Evolutionary conservation across 768 basidiomycete species (phyloP), one percentile per base, ranked within the genome.

Genomic region (Tricholoma saponaceum): DNA sequence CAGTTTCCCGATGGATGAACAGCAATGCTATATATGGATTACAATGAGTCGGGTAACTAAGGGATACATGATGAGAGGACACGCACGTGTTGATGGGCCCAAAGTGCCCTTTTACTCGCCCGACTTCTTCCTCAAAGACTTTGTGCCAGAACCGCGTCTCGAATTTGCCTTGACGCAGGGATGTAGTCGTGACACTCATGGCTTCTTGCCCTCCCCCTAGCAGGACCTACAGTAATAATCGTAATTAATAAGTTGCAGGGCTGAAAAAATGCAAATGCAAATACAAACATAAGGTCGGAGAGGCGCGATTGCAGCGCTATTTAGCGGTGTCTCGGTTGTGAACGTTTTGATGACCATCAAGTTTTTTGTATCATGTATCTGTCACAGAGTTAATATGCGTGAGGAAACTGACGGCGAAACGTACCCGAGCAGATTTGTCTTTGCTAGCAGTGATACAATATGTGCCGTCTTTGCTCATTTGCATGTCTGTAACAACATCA

Each of bases 91-190:
- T 95, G 73, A 95, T 87, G 43, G 94, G 93, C 8, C 93, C 93
- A 68, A 98, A 99, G 72, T 98, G 96, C 12, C 97, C 97, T 71
- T 95, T 95, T 43, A 99, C 95, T 10, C 95, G 85, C 16, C 96
- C 95, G 54, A 98, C 89, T 70, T 98, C 96, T 77, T 97, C 95
- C 73, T 96, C 95, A 65, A 96, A 90, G 35, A 96, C 80, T 64
- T 89, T 93, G 79, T 99, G 96, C 94, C 95, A 98, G 77, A 99
- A 98, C 37, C 95, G 82, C 10, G 94, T 92, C 75, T 98, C 97
- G 71, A 99, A 99, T 73, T 98, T 97, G 20, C 96, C 97, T 70
- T 97, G 92, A 52, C 97, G 85, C 22, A 85, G 67, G 1, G 93
- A 94, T 0, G 96, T 98, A 7, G 94, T 98, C 13, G 97, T 98